phyloP scores from a whole-genome alignment of 768 basidiomycete species.

The Sporobolomyces phaffii region DNA sequence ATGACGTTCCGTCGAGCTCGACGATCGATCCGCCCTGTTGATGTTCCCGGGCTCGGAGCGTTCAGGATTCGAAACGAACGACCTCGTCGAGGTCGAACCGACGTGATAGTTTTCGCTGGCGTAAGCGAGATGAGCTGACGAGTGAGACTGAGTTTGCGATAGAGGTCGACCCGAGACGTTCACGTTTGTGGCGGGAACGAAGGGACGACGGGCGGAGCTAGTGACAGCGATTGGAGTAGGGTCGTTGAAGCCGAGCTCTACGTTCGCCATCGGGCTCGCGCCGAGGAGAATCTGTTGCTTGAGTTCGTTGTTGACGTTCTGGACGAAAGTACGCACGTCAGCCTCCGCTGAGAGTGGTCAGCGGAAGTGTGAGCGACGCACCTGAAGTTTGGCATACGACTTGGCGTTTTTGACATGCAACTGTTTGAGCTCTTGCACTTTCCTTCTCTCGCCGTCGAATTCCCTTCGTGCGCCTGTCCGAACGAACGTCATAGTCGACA shows the following conservation, averaged over 20 bases:
- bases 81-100: neutral
- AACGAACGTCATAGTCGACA: no score
- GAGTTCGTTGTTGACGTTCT: neutral
- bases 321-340: neutral
- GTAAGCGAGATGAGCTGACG: neutral
- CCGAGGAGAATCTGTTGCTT: neutral
- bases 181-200: neutral
- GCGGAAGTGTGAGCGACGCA: neutral
- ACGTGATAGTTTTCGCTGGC: neutral
- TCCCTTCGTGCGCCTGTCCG: slow-evolving; percentile 24
- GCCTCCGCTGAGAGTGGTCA: neutral
- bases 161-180: neutral
- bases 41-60: neutral
- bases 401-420: slow-evolving; percentile 39
- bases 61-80: neutral
- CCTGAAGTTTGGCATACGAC: slow-evolving; percentile 44
- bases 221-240: neutral
- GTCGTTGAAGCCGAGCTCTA: neutral
- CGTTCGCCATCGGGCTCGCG: neutral
- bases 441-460: slow-evolving; percentile 36
- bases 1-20: neutral
- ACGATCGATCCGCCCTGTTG: neutral
- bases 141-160: neutral
- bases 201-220: neutral
- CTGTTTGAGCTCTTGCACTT: slow-evolving; percentile 40